phyloP scores from a whole-genome alignment of 2,329 filamentous ascomycete species.

The Hymenoscyphus occultus region DNA sequence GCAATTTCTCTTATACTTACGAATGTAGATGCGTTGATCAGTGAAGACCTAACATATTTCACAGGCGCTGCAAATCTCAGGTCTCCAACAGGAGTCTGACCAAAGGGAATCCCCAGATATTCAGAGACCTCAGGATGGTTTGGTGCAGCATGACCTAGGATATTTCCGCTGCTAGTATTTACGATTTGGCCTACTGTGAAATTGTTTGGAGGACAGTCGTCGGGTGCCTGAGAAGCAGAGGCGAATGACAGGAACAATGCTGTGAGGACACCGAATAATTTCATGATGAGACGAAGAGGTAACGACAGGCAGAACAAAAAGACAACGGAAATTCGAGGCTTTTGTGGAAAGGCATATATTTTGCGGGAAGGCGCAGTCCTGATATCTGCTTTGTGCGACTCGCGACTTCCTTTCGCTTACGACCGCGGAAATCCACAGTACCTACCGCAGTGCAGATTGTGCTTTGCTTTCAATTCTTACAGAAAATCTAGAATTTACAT shows the following conservation, averaged over 20 bases:
- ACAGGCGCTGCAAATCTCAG: constrained; percentile 39
- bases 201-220: constrained; percentile 10
- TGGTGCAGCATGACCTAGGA: constrained; percentile 22
- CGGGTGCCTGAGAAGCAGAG: constrained; percentile 12
- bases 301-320: background rate
- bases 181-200: constrained; percentile 24
- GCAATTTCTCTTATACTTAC: constrained; percentile 16
- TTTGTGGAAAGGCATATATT: no score
- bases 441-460: no score
- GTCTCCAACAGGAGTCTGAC: constrained; percentile 38
- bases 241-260: constrained; percentile 15
- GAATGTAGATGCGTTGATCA: constrained; percentile 22
- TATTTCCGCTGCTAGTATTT: constrained; percentile 24
- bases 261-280: constrained; percentile 18
- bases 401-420: no score
- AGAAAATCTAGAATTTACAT: no score
- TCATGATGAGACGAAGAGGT: constrained; percentile 10
- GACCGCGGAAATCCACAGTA: no score
- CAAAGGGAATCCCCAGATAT: constrained; percentile 42
- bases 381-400: no score
- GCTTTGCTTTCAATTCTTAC: no score
- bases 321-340: background rate
- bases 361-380: no score
- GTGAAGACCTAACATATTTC: constrained; percentile 19
- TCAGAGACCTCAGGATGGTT: constrained; percentile 24